phyloP scores from a whole-genome alignment of 148 eudicot genomes.

The Cornus kousa region DNA sequence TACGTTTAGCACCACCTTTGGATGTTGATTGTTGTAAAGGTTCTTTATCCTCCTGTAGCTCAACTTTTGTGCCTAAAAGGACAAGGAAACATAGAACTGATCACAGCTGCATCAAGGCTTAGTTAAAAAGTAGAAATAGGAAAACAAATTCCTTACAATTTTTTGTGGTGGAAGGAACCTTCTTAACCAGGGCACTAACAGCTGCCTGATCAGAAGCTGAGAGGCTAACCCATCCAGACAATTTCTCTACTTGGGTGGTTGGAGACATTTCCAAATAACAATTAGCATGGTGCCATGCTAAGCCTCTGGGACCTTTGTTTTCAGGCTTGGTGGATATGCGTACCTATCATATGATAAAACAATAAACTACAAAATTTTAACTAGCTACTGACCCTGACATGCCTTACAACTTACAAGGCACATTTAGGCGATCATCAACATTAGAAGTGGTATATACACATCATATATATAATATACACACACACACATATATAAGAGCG shows the following conservation, averaged over 20 bases:
- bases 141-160: constrained; percentile 22
- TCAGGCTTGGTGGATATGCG: constrained; percentile 85
- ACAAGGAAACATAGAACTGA: neutral
- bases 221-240: constrained; percentile 76
- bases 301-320: constrained; percentile 67
- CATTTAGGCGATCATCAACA: neutral
- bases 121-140: neutral
- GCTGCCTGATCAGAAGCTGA: constrained; percentile 61
- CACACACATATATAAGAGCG: no score
- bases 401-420: neutral
- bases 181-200: constrained; percentile 44
- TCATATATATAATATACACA: neutral
- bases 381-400: neutral
- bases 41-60: constrained; percentile 29
- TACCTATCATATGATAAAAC: constrained; percentile 38
- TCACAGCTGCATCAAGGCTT: neutral
- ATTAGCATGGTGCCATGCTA: constrained; percentile 89
- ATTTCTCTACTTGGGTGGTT: constrained; percentile 50
- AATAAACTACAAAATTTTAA: neutral
- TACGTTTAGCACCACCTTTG: constrained; percentile 59
- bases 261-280: constrained; percentile 66
- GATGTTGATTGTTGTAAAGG: constrained; percentile 27
- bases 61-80: constrained; percentile 39
- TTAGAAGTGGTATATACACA: neutral
- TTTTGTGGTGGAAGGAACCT: constrained; percentile 44